Conservation (phyloP, 1,284 basidiomycete species). For the Trametes pubescens region DNA sequence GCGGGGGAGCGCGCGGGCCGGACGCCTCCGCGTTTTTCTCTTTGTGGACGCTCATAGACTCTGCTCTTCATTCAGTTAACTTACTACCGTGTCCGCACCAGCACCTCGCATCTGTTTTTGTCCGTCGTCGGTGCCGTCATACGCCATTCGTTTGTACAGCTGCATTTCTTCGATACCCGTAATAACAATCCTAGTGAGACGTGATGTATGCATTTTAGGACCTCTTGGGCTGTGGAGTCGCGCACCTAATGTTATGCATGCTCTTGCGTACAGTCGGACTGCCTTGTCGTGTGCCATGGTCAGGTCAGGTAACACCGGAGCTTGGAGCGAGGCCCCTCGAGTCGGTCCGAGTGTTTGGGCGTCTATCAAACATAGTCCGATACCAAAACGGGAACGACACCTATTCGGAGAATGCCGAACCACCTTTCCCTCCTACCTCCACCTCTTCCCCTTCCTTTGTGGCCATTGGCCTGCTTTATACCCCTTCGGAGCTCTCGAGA, state of each 20-base stretch:
- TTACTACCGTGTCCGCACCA: constrained; percentile 12
- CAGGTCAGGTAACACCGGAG: too few relatives aligned
- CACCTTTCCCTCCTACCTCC: constrained; percentile 22
- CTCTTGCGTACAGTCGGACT: background rate
- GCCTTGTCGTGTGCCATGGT: background rate
- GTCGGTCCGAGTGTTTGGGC: background rate
- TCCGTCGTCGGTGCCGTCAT: constrained; percentile 18
- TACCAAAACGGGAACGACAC: constrained; percentile 29
- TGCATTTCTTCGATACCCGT: constrained; percentile 40
- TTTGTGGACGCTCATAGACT: constrained; percentile 34
- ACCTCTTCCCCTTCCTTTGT: constrained; percentile 16
- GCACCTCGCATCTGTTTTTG: constrained; percentile 12
- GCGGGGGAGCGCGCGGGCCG: constrained; percentile 15
- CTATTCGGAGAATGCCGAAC: constrained; percentile 27
- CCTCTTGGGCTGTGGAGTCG: background rate
- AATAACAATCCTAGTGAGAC: constrained; percentile 37
- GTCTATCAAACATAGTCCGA: constrained; percentile 17
- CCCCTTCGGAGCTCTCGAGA: constrained; percentile 1
- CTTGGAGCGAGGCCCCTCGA: too few relatives aligned
- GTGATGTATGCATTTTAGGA: constrained; percentile 22
- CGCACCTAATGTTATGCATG: background rate
- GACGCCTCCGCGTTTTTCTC: constrained; percentile 6
- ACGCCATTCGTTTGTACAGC: constrained; percentile 35
- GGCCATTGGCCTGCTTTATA: constrained; percentile 10
- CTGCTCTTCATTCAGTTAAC: constrained; percentile 25